Base-by-base conservation (phyloP, 2,329 filamentous ascomycete species). In the Fusarium burgessii region DNA sequence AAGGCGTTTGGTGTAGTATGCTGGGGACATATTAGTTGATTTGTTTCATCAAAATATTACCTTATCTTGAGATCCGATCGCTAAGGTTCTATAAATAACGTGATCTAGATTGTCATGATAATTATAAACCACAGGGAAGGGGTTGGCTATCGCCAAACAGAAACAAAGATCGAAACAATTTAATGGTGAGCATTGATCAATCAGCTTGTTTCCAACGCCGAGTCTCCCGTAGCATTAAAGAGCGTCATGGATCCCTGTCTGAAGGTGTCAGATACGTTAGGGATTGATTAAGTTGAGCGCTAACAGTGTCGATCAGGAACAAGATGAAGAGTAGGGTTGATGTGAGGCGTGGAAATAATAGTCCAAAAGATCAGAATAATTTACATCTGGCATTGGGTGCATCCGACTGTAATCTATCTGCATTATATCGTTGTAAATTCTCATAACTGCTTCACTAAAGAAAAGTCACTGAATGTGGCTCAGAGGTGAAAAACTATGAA, bases 221-320 rank as follows among this genome's bases (percentile, higher is more conserved):
- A 62, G 52, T 25, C 36, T 25, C n/a, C 33, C 33, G 45, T 42
- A 41, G 56, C 23, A 62, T 62, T 50, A 45, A 56, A 62, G 49
- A 63, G 46, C 63, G 43, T 56, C 49, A 68, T 62, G 45, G 60
- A 62, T 46, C 69, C 56, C 49, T 66, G 52, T 35, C 51, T 40
- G 36, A 43, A 70, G 49, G 27, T 55, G 32, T 65, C 18, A 42
- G 45, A n/a, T 66, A 61, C 27, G 63, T 67, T 62, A 32, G 25
- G 57, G 38, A 40, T 59, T 62, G 52, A 66, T 46, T 61, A 45
- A 42, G 49, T 67, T 71, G 68, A 65, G 70, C 70, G 70, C 70
- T 59, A 73, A 62, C 45, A 18, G 49, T 41, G 70, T 56, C 70
- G 66, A 72, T 72, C 70, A 72, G 66, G 70, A 64, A 72, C 70